A percentile compares a stretch with the other conserved stretches of the same genome.
Conservation (phyloP, 2,329 filamentous ascomycete species). For the Colletotrichum phormii region DNA sequence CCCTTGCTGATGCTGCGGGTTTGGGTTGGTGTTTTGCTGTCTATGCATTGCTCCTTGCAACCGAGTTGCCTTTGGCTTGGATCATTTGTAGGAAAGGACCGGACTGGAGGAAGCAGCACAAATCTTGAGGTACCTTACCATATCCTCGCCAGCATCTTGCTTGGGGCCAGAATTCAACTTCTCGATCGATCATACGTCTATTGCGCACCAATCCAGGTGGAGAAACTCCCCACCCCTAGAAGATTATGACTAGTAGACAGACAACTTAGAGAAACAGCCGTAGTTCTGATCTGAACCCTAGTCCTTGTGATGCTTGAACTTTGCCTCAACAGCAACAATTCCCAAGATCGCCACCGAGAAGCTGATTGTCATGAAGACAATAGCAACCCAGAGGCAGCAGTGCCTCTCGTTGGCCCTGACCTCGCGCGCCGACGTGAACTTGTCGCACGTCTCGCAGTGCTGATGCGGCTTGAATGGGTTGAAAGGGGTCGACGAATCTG, state of each 20-base stretch:
- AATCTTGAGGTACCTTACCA: too few relatives aligned
- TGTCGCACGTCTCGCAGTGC: not conserved
- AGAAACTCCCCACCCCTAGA: too few relatives aligned
- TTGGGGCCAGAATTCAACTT: too few relatives aligned
- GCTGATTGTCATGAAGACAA: not conserved
- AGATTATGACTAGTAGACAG: too few relatives aligned
- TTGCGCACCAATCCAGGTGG: too few relatives aligned
- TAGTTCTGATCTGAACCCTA: not conserved
- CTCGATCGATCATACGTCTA: too few relatives aligned
- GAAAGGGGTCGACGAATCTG: not conserved
- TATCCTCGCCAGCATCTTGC: too few relatives aligned
- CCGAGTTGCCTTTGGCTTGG: not conserved
- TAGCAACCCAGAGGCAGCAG: not conserved
- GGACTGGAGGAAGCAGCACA: not conserved
- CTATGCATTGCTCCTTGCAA: slow-evolving; percentile 33
- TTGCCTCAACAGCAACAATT: not conserved
- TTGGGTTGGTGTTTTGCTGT: slow-evolving; percentile 40
- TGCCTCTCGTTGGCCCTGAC: not conserved
- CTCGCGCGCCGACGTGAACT: not conserved
- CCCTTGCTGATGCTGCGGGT: slow-evolving; percentile 32
- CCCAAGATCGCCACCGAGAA: not conserved
- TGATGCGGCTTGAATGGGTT: not conserved
- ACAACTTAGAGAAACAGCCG: too few relatives aligned
- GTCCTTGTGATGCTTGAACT: not conserved
- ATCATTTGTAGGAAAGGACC: not conserved